Evolutionary conservation across 2,329 filamentous ascomycete species (phyloP), one percentile per base, ranked within the genome.

Genomic region (Pleomassaria siparia): DNA sequence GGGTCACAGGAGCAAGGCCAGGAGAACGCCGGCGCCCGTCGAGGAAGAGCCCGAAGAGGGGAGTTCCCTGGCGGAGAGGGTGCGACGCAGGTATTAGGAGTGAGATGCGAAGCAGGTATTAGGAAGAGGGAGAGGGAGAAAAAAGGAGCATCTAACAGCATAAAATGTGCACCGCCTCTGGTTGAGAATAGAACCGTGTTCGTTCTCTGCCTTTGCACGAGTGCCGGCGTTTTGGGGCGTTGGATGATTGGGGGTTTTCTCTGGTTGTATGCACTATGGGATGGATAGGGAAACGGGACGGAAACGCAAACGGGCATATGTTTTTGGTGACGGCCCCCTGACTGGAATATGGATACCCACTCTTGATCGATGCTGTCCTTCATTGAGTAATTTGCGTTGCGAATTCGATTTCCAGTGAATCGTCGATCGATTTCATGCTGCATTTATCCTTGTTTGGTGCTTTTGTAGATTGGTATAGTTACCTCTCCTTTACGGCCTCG

Each of bases 1-100:
- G 62, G 85, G 82, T 33, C 88, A 86, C 76, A 76, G 85, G 62
- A 80, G 83, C 59, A 82, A 80, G 53, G 85, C 89, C 71, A 77
- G 87, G 55, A 78, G 85, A 49, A 89, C 86, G 16, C 87, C 87
- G 1, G 87, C 86, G 12, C 81, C 83, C 5, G 87, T 90, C 46
- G 84, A 87, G 60, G 86, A 89, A 65, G 80, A 82, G 51, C 79
- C 82, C 32, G 83, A 86, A 60, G 78, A 74, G 16, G 32, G 32
- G 15, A 35, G 32, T 20, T 35, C 46, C 30, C 45, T 67, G 24
- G 62, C 56, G 15, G 62, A 69, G 43, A 56, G 65, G 50, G 53
- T 63, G 21, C 52, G 62, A 37, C 51, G 63, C 42, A 58, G 63
- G 32, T 62, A 62, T 37, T 42, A 28, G 13, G 22, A 26, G 8